A percentile compares a stretch with the other conserved stretches of the same genome.
These are phyloP conservation scores for Sphaerulina populicola DNA, from an alignment of 2,329 filamentous ascomycete genomes.

Conservation along the genomic window DNA sequence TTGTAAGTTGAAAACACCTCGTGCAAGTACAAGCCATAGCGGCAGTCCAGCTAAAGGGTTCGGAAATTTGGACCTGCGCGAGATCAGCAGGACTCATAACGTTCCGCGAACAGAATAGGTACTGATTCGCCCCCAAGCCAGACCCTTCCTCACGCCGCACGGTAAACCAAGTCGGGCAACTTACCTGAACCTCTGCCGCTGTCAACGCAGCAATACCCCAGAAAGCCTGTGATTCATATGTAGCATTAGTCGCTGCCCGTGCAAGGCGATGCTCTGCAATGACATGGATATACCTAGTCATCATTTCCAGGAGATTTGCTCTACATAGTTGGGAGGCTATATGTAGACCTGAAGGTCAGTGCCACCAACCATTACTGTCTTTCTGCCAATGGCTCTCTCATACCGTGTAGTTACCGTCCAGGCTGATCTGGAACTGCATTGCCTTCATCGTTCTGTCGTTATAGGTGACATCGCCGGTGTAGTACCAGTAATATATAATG, in stretches of 20 bases:
- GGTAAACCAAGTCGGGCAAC: too few relatives aligned
- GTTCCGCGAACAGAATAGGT: too few relatives aligned
- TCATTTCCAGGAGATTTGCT: slow-evolving; percentile 45
- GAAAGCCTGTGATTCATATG: slow-evolving; percentile 35
- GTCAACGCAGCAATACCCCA: slow-evolving; percentile 52
- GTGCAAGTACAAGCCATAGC: slow-evolving; percentile 41
- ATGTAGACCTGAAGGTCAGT: neutral
- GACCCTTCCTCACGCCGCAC: too few relatives aligned
- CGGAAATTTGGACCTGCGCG: slow-evolving; percentile 39
- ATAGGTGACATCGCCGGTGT: slow-evolving; percentile 57
- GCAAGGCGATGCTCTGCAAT: neutral
- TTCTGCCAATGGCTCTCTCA: slow-evolving; percentile 32
- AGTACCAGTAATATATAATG: slow-evolving; percentile 61
- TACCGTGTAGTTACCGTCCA: slow-evolving; percentile 47
- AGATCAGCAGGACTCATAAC: too few relatives aligned
- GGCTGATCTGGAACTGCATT: slow-evolving; percentile 52
- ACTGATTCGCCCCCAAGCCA: too few relatives aligned
- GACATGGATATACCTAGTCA: slow-evolving; percentile 39
- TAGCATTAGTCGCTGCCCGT: neutral
- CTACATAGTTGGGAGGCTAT: slow-evolving; percentile 40
- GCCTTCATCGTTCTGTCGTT: slow-evolving; percentile 52
- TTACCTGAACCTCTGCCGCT: slow-evolving; percentile 42
- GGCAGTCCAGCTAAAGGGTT: slow-evolving; percentile 36
- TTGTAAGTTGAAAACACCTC: slow-evolving; percentile 38
- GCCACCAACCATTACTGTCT: neutral